Base-by-base conservation (phyloP, 768 basidiomycete genomes). In the Suillus occidentalis region DNA sequence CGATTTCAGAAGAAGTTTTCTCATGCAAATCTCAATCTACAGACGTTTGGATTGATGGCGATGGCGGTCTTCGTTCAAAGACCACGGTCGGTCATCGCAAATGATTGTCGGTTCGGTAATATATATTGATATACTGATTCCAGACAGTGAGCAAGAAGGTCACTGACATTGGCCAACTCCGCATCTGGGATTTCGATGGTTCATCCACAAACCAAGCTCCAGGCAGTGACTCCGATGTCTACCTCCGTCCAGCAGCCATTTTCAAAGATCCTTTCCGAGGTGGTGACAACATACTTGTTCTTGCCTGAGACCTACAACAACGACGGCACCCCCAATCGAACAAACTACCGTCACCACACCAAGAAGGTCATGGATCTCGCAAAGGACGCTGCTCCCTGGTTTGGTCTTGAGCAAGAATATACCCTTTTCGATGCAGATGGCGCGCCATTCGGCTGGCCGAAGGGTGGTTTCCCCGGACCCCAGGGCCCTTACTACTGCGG, bases 401-500 rank as follows among this genome's bases (percentile, higher is more conserved):
- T 99, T 78, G 95, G 97, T 81, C 83, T 99, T 68, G 97, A 99
- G 80, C 97, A 99, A 79, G 97, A 99, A 77, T 99, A 98, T 85
- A 99, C 97, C 71, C 90, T 99, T 70, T 92, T 99, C 72, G 95
- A 95, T 75, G 85, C 83, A 69, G 97, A 99, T 77, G 95, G 90
- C 70, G 83, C 85, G 67, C 97, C 97, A 55, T 91, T 83, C 79
- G 95, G 94, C 63, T 99, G 97, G 97, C 97, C 97, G 73, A 95
- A 95, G 81, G 95, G 95, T 72, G 97, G 97, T 81, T 99, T 98
- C 90, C 97, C 97, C 67, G 97, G 92, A 75, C 96, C 97, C 67
- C 97, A 99, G 79, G 97, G 97, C 67, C 97, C 97, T 60, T 98
- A 99, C 81, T 99, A 99, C 83, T 99, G 97, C 75, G 97, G 97